A percentile compares a stretch with the other conserved stretches of the same genome.
Conservation (phyloP, 345 rosid genomes). For the Moricandia moricandioides region DNA sequence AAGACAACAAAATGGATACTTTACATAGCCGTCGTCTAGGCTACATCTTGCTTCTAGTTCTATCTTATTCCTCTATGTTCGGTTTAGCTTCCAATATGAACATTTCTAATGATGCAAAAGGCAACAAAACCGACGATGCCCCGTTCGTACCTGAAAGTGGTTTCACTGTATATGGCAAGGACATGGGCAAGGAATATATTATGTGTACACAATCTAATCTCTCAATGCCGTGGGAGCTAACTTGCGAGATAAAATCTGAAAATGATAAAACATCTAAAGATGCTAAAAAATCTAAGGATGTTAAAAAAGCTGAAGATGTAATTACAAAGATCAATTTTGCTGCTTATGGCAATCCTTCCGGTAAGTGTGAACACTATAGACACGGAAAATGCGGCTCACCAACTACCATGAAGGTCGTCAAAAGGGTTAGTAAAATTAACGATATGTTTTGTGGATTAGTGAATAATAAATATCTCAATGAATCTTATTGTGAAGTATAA, state of each 20-base stretch:
- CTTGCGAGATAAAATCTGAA: not conserved
- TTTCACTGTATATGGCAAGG: not conserved
- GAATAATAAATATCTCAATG: not conserved
- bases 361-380: slow-evolving; percentile 12
- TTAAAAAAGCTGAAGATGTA: not conserved
- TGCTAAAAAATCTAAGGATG: too few relatives aligned
- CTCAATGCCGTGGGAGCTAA: not conserved
- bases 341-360: slow-evolving; percentile 22
- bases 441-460: not conserved
- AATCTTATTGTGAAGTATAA: not conserved
- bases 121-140: not conserved
- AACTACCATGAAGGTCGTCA: slow-evolving; percentile 1
- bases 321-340: slow-evolving; percentile 13
- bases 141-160: not conserved
- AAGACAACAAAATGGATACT: slow-evolving; percentile 3
- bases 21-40: not conserved
- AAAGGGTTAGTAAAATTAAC: slow-evolving; percentile 4
- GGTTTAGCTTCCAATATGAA: not conserved
- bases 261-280: not conserved
- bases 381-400: slow-evolving; percentile 11
- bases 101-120: not conserved
- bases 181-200: not conserved
- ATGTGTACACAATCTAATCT: not conserved
- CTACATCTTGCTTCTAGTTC: slow-evolving; percentile 6
- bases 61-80: not conserved